Percentiles rank a stretch among this genome's conserved stretches.
Evolutionary conservation across 257 asterid genomes (phyloP).

Genomic region (Paraleonurus japonicus): DNA sequence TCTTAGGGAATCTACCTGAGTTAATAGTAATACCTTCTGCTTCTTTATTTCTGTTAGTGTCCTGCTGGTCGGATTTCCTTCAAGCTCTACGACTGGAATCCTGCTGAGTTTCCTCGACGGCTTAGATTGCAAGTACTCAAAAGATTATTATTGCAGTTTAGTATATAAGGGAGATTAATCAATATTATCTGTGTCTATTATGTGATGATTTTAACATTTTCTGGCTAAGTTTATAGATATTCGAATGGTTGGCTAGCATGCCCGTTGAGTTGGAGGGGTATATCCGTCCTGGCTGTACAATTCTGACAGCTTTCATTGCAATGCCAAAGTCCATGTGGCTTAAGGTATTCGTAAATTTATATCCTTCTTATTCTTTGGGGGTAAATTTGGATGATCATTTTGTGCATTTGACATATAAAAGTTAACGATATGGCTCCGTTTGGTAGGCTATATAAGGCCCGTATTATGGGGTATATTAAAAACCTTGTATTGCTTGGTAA

Average conservation of each 20-base stretch:
- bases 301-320: slow-evolving; percentile 72
- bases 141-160: slow-evolving; percentile 69
- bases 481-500: too few species aligned
- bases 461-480: too few species aligned
- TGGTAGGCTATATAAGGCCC: too few species aligned
- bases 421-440: too few species aligned
- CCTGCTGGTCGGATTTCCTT: slow-evolving; percentile 90
- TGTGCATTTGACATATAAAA: neutral
- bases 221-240: slow-evolving; percentile 52
- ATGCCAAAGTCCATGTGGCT: slow-evolving; percentile 75
- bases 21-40: slow-evolving; percentile 8
- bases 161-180: slow-evolving; percentile 39
- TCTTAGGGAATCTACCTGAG: slow-evolving; percentile 17
- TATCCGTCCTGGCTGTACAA: slow-evolving; percentile 94
- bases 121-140: slow-evolving; percentile 88
- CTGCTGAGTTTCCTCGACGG: slow-evolving; percentile 91
- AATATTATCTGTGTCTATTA: slow-evolving; percentile 22
- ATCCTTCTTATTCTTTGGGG: slow-evolving; percentile 1
- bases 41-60: slow-evolving; percentile 48
- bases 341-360: slow-evolving; percentile 47
- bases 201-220: slow-evolving; percentile 28
- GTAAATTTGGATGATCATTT: neutral
- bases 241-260: slow-evolving; percentile 90
- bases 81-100: slow-evolving; percentile 95
- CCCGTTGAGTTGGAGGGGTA: slow-evolving; percentile 94